phyloP scores from a whole-genome alignment of 1,284 basidiomycete genomes.

The Ganoderma boninense region DNA sequence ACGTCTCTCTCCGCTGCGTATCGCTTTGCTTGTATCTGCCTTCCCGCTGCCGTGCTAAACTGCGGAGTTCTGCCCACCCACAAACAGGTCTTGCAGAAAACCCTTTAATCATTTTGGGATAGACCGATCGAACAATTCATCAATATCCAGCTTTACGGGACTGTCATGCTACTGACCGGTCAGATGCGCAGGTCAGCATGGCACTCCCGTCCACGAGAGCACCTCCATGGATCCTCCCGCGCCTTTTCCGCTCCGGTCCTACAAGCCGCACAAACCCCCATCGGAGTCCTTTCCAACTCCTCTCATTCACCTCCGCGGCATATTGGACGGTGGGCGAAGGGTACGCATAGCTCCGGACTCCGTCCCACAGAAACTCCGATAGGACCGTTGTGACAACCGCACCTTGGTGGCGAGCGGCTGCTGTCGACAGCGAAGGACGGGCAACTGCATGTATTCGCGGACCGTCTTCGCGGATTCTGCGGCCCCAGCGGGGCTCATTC shows the following conservation, averaged over 20 bases:
- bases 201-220: neutral
- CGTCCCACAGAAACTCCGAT: conserved; percentile 14
- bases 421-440: neutral
- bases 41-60: conserved; percentile 24
- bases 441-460: neutral
- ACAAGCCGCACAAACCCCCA: neutral
- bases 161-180: neutral
- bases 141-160: neutral
- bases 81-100: neutral
- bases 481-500: conserved; percentile 26
- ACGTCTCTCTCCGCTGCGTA: conserved; percentile 36
- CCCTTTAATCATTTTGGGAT: neutral
- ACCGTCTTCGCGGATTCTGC: conserved; percentile 27
- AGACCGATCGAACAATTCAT: neutral
- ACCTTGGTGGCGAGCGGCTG: neutral
- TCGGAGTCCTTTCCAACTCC: neutral
- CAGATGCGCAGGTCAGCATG: neutral
- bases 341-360: neutral
- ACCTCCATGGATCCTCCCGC: neutral
- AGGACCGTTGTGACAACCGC: neutral
- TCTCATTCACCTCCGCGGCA: neutral
- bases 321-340: neutral
- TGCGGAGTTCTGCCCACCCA: neutral
- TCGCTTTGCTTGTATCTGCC: conserved; percentile 30
- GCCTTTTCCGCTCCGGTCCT: neutral